Percentiles rank a stretch among this genome's conserved stretches.
Conservation (phyloP, 331 rosid species). For the Cucumis variabilis region DNA sequence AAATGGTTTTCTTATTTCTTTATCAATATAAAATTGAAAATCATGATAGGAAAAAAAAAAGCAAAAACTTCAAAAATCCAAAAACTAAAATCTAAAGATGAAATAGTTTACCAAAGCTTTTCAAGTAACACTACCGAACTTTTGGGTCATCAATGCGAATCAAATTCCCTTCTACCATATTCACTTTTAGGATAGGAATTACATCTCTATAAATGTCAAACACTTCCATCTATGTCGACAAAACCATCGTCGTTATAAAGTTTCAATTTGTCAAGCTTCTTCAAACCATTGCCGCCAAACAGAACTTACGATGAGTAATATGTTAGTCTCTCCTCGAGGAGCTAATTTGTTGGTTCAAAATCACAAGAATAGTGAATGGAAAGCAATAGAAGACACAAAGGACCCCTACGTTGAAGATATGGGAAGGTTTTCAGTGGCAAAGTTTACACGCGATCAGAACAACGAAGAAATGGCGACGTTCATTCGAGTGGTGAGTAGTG, state of each 20-base stretch:
- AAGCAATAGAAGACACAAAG: background rate
- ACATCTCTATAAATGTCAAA: background rate
- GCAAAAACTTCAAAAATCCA: too few relatives aligned
- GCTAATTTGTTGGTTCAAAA: background rate
- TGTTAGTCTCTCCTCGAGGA: too few relatives aligned
- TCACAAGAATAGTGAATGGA: background rate
- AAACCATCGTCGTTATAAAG: accelerated
- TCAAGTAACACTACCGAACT: background rate
- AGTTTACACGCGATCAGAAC: background rate
- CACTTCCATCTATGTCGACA: background rate
- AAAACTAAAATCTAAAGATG: too few relatives aligned
- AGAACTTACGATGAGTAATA: background rate
- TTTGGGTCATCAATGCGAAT: background rate
- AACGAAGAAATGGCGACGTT: background rate
- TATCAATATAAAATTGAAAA: too few relatives aligned
- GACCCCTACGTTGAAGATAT: background rate
- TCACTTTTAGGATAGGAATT: background rate
- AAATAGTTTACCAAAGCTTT: too few relatives aligned
- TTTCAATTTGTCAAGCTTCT: background rate
- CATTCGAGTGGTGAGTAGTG: background rate
- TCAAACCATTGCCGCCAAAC: background rate
- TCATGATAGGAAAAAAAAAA: too few relatives aligned
- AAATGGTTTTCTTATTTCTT: too few relatives aligned
- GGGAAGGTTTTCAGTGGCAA: background rate
- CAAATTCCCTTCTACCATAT: background rate